Conservation (phyloP, 140 eudicot genomes). For the Cichorium intybus region DNA sequence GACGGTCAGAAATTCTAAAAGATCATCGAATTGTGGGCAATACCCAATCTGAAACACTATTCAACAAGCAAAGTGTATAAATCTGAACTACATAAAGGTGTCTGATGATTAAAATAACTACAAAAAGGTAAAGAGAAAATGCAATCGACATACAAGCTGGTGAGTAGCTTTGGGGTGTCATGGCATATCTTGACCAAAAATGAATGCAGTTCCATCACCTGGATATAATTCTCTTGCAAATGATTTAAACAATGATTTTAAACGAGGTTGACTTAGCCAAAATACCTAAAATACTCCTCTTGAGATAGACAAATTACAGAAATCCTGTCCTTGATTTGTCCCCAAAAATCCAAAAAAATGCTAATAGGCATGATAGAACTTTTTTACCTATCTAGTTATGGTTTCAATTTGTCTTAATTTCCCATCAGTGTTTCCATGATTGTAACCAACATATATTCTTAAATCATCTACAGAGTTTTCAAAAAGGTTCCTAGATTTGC, state of each 20-base stretch:
- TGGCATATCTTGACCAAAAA: conserved; percentile 78
- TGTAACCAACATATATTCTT: conserved; percentile 62
- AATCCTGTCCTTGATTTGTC: too few species aligned
- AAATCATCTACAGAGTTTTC: conserved; percentile 76
- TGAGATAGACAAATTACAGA: too few species aligned
- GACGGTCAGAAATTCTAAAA: conserved; percentile 73
- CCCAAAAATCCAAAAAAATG: too few species aligned
- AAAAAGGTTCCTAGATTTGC: conserved; percentile 59
- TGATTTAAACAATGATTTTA: too few species aligned
- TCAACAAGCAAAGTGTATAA: conserved; percentile 3
- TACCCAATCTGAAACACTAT: conserved; percentile 77
- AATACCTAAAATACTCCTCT: too few species aligned
- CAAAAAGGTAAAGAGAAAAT: conserved; percentile 1
- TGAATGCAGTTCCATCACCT: conserved; percentile 77
- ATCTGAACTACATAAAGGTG: background rate
- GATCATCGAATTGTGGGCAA: conserved; percentile 96
- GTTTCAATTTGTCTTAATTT: conserved; percentile 78
- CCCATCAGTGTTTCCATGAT: conserved; percentile 79
- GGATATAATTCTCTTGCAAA: conserved; percentile 80
- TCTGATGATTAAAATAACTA: background rate
- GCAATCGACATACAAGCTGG: conserved; percentile 54
- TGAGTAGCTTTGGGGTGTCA: conserved; percentile 85
- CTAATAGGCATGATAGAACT: background rate
- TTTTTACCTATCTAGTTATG: conserved; percentile 65
- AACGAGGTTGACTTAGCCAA: too few species aligned